Base-by-base conservation (phyloP, 495 filamentous ascomycete species). In the Penicillium crystallinum region DNA sequence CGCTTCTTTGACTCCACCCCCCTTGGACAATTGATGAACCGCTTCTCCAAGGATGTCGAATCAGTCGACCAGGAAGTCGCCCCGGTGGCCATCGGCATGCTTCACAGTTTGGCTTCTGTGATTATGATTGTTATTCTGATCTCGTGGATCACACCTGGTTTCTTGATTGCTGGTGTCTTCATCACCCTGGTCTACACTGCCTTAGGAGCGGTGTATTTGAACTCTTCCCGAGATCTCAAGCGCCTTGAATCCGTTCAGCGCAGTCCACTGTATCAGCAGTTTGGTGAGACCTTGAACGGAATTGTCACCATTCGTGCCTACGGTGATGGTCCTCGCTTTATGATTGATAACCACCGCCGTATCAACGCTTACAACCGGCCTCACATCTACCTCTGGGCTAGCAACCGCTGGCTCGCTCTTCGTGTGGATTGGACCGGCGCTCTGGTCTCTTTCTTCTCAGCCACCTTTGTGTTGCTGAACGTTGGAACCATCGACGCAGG, bases 281-380 rank as follows among this genome's bases (percentile, higher is more conserved):
- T 99, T 59, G 92, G 95, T 46, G 95, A 99, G 74, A 97, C 95
- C 0, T 76, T 99, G 15, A 90, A 84, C 44, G 95, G 95, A 37
- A 89, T 97, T 51, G 90, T 91, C n/a, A 99, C 95, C 1, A 99
- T 99, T 57, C 85, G 95, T 61, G 95, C 95, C 15, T 99, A 97
- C 67, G 89, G 91, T 30, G 93, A 97, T 64, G 90, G 96, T 59
- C 80, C 88, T 51, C 84, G 95, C 30, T 99, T 97, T 66, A 86
- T 96, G 54, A 79, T 92, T 19, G 95, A 99, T 61, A 99, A 99
- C 65, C 83, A 97, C 51, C 72, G 74, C 27, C 84, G 84, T 40
- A 90, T 99, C 66, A 95, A 99, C 67, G 84, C 83, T 23, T 92
- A 97, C 65, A 85, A 89, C 58, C 80, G 95, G 46, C 95, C 95